Conservation (phyloP, 352 stramenopile species). For the Phytopythium sindhum region DNA sequence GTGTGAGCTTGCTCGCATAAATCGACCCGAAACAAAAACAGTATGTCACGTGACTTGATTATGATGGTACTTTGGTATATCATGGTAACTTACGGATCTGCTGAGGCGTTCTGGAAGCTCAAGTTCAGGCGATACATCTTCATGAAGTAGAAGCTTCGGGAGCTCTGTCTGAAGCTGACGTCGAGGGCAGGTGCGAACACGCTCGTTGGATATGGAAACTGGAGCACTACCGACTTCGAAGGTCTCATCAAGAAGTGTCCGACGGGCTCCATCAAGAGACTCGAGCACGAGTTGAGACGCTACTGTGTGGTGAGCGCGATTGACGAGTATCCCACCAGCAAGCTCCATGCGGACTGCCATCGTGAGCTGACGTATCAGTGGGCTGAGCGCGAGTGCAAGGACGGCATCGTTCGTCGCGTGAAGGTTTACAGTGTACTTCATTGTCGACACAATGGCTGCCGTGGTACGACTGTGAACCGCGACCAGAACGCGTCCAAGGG, state of each 20-base stretch:
- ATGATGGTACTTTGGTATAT: no score
- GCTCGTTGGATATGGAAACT: constrained; percentile 17
- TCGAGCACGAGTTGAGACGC: neutral
- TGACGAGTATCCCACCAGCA: constrained; percentile 2
- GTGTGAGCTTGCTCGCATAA: no score
- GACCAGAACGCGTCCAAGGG: constrained; percentile 71
- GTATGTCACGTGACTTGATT: no score
- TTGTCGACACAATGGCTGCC: no score
- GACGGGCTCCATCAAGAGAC: neutral
- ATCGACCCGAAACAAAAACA: no score
- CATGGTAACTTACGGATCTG: neutral
- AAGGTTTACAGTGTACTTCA: no score
- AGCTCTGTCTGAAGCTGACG: constrained; percentile 6
- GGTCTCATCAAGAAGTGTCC: constrained; percentile 12
- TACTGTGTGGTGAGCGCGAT: neutral
- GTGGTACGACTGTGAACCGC: no score
- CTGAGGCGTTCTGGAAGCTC: constrained; percentile 11
- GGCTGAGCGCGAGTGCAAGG: neutral
- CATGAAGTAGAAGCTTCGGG: constrained; percentile 14
- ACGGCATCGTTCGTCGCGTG: neutral
- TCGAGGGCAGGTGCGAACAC: constrained; percentile 2
- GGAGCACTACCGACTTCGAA: constrained; percentile 7
- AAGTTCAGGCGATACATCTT: constrained; percentile 8
- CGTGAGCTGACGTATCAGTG: constrained; percentile 1
- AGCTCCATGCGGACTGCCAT: neutral